Evolutionary conservation across 371 early-diverging fungal species (phyloP), one percentile per base, ranked within the genome.

Genomic region (Zopfochytrium polystomum): DNA sequence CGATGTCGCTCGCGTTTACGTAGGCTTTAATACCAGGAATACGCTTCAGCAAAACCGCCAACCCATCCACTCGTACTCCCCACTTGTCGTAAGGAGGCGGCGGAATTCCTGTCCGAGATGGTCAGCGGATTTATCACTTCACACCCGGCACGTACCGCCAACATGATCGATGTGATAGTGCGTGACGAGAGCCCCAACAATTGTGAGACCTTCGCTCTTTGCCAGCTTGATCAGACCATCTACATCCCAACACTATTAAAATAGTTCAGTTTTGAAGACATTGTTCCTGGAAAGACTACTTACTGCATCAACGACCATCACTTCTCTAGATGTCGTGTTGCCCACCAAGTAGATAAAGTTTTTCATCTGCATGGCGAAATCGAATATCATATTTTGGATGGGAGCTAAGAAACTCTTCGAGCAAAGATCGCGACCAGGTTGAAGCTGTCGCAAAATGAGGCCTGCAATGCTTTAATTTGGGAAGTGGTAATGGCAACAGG

Each of bases 131-230:
- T n/a, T n/a, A n/a, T n/a, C n/a, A n/a, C n/a, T n/a, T n/a, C n/a
- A n/a, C n/a, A n/a, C n/a, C n/a, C n/a, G n/a, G n/a, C n/a, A n/a
- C n/a, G n/a, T n/a, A 38, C 81, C 81, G 22, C 72, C 68, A 20
- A 47, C 52, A 38, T 93, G 93, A 71, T 93, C 93, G 62, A 91
- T 84, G 68, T 93, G 93, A 45, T 83, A 80, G 64, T 93, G 93
- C 2, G 90, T 91, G 3, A 89, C 79, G 18, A 86, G 73, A 1
- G 83, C 82, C 0, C 86, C 91, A 0, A 90, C 88, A 48, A 91
- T 72, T 15, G 78, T 78, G 61, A 87, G 80, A 0, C 81, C 78
- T 59, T 81, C 72, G 27, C 77, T 71, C 60, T 83, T 70, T 13
- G 87, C 66, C 47, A 76, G 78, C 9, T 73, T 76, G n/a, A 87